These are phyloP conservation scores for Quercus lobata DNA, from an alignment of 331 rosid species.

Conservation along the genomic window DNA sequence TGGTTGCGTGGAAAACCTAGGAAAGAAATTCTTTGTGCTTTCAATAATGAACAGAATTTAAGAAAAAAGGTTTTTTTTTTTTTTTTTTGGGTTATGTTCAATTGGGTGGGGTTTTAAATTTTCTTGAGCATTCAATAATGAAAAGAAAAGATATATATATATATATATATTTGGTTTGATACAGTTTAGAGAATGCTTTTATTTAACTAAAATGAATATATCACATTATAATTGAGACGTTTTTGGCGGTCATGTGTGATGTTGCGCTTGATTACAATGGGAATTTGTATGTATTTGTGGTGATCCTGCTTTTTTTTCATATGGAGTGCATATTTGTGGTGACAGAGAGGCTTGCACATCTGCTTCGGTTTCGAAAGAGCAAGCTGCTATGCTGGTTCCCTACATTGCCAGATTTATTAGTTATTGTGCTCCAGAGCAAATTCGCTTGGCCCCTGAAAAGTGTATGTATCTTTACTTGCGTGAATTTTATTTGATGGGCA, in stretches of 20 bases:
- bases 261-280: background rate
- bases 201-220: background rate
- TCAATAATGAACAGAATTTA: too few species aligned
- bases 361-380: slow-evolving; percentile 45
- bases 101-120: too few species aligned
- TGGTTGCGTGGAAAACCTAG: background rate
- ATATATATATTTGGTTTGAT: background rate
- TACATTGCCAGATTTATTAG: slow-evolving; percentile 48
- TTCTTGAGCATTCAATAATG: too few species aligned
- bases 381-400: slow-evolving; percentile 42
- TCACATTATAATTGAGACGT: background rate
- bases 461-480: slow-evolving; percentile 35
- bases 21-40: too few species aligned
- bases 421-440: slow-evolving; percentile 64
- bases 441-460: slow-evolving; percentile 79
- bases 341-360: slow-evolving; percentile 73
- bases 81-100: too few species aligned
- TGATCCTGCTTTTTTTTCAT: background rate
- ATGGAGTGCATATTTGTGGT: slow-evolving; percentile 12
- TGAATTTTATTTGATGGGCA: background rate
- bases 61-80: too few species aligned
- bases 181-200: background rate
- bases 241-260: background rate
- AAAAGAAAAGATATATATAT: too few species aligned
- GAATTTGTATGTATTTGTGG: background rate